Conservation (phyloP, 192 early-diverging fungal species). For the Polychytrium aggregatum region DNA sequence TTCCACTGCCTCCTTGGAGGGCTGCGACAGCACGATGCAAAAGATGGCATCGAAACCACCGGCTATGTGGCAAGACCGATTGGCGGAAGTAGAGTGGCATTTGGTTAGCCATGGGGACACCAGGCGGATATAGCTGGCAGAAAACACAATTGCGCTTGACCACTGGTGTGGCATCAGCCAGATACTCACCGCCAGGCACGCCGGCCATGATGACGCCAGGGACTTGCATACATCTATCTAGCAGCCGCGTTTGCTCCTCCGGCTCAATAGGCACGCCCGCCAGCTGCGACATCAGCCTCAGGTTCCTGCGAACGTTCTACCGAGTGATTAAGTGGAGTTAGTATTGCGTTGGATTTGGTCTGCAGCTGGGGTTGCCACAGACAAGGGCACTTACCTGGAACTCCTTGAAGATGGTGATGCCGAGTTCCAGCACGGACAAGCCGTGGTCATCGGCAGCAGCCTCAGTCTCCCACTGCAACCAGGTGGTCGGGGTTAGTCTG, state of each 20-base stretch:
- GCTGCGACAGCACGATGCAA: slow-evolving; percentile 44
- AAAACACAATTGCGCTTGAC: too few relatives aligned
- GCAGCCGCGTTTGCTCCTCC: slow-evolving; percentile 65
- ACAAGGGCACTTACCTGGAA: not conserved
- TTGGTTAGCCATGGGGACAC: too few relatives aligned
- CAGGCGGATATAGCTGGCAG: too few relatives aligned
- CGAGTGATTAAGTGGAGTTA: slow-evolving; percentile 14
- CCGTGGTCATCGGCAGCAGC: too few relatives aligned
- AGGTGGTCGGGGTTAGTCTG: too few relatives aligned
- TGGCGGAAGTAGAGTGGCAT: too few relatives aligned
- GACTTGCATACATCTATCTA: slow-evolving; percentile 68
- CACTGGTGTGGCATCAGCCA: too few relatives aligned
- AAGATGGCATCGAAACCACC: slow-evolving; percentile 98
- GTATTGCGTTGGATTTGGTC: slow-evolving; percentile 1
- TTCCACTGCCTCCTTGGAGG: slow-evolving; percentile 8
- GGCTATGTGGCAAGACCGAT: too few relatives aligned
- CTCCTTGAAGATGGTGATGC: too few relatives aligned
- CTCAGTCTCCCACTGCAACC: too few relatives aligned
- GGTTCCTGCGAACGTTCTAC: slow-evolving; percentile 45
- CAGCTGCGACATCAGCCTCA: slow-evolving; percentile 59
- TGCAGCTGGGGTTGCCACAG: not conserved
- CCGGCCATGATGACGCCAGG: slow-evolving; percentile 86
- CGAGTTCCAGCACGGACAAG: too few relatives aligned
- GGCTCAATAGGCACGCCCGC: slow-evolving; percentile 88
- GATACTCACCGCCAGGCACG: slow-evolving; percentile 79